Percentiles rank a stretch among this genome's conserved stretches.
phyloP scores from a whole-genome alignment of 2,329 filamentous ascomycete genomes.

The Cladosporium sp. region DNA sequence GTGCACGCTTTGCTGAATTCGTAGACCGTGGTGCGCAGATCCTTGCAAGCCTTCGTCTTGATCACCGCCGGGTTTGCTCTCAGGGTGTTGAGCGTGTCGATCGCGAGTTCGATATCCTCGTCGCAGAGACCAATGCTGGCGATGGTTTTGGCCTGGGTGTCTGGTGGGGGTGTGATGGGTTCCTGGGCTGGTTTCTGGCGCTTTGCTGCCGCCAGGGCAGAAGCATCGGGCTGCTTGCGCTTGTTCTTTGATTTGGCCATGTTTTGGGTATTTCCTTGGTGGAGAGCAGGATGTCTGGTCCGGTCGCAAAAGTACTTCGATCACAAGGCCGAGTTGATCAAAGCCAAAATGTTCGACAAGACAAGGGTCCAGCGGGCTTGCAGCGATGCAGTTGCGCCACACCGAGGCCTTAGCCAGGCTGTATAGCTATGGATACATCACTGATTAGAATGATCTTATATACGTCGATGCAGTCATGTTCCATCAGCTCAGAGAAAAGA shows the following conservation, averaged over 20 bases:
- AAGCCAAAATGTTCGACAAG: neutral
- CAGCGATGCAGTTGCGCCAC: neutral
- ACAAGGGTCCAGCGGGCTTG: constrained; percentile 1
- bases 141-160: constrained; percentile 20
- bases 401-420: neutral
- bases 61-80: constrained; percentile 63
- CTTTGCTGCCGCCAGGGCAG: neutral
- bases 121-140: constrained; percentile 20
- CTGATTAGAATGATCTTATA: no score
- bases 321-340: constrained; percentile 1
- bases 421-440: no score
- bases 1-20: constrained; percentile 70
- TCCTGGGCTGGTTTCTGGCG: constrained; percentile 18
- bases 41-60: constrained; percentile 69
- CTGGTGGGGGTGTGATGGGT: constrained; percentile 19
- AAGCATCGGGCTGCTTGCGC: constrained; percentile 17
- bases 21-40: constrained; percentile 67
- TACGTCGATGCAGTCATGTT: no score
- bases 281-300: neutral
- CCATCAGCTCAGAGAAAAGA: no score
- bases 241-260: constrained; percentile 21
- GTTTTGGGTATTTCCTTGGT: constrained; percentile 3
- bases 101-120: constrained; percentile 67
- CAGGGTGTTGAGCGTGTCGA: constrained; percentile 64
- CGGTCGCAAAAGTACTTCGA: constrained; percentile 1